A percentile compares a stretch with the other conserved stretches of the same genome.
phyloP scores from a whole-genome alignment of 139 green algal species.

The Diplosphaera chodatii region DNA sequence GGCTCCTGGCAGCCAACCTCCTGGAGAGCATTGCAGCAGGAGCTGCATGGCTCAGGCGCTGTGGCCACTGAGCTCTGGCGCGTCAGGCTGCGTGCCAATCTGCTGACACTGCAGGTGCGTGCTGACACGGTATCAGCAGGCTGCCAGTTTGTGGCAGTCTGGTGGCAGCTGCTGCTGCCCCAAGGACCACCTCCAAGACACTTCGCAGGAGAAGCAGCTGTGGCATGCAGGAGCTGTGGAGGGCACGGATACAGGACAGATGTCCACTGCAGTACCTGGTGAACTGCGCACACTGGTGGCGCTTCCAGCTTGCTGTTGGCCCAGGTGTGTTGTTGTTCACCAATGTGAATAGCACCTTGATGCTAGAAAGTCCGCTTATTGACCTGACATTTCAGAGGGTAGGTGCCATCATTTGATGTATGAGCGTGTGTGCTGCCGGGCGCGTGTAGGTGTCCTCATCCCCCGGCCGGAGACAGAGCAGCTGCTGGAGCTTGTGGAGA shows the following conservation, averaged over 20 bases:
- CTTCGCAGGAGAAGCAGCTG: too few relatives aligned
- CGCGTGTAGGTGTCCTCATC: conserved; percentile 74
- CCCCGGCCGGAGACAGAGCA: conserved; percentile 89
- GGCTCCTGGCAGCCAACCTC: conserved; percentile 10
- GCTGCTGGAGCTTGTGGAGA: conserved; percentile 61
- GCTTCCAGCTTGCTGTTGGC: conserved; percentile 66
- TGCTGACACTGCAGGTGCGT: conserved; percentile 18
- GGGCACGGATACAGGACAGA: conserved; percentile 23
- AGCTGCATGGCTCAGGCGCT: conserved; percentile 3
- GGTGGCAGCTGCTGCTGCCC: too few relatives aligned
- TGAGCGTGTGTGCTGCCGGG: too few relatives aligned
- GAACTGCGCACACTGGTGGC: conserved; percentile 73
- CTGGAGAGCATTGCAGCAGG: conserved; percentile 35
- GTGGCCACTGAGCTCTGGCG: conserved; percentile 11
- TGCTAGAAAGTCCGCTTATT: too few relatives aligned
- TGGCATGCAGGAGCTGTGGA: conserved; percentile 19
- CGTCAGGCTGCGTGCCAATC: conserved; percentile 33
- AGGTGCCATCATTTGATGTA: too few relatives aligned
- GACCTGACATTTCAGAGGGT: too few relatives aligned
- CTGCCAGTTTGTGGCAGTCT: too few relatives aligned
- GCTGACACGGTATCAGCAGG: too few relatives aligned
- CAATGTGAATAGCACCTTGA: too few relatives aligned
- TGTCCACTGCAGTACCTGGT: conserved; percentile 84
- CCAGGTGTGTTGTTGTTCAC: too few relatives aligned
- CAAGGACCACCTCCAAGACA: too few relatives aligned